These are phyloP conservation scores for Camelina laxa DNA, from an alignment of 345 rosid species.

Conservation along the genomic window DNA sequence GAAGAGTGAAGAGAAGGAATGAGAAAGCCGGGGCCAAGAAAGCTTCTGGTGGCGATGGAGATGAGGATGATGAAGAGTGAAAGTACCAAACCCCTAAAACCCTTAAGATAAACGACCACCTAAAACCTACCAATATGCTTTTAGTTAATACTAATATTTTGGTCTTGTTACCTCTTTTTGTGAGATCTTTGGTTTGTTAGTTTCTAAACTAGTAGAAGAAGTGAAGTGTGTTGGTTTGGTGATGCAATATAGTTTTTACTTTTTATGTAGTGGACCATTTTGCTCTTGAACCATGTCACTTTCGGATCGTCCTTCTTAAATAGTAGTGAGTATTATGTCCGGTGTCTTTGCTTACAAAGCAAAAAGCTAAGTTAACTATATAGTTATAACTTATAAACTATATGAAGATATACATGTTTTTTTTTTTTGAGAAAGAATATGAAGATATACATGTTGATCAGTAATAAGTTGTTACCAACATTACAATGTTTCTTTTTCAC, in stretches of 20 bases:
- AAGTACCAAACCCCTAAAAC: conserved; percentile 14
- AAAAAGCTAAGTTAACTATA: too few species aligned
- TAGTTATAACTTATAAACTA: too few species aligned
- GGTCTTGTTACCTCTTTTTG: not conserved
- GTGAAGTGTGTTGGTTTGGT: conserved; percentile 29
- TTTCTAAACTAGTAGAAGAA: not conserved
- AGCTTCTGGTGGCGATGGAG: conserved; percentile 59
- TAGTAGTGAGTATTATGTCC: not conserved
- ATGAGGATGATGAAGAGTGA: conserved; percentile 66
- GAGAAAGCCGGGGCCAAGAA: conserved; percentile 50
- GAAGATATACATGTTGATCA: too few species aligned
- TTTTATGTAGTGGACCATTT: not conserved
- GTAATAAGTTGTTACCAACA: too few species aligned
- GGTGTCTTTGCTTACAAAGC: conserved; percentile 4
- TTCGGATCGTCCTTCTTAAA: conserved; percentile 23
- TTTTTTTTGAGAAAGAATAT: too few species aligned
- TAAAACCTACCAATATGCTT: conserved; percentile 9
- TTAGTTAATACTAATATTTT: conserved; percentile 11
- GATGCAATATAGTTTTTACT: not conserved
- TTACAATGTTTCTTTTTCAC: not conserved
- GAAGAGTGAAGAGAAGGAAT: conserved; percentile 56
- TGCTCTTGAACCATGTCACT: conserved; percentile 3
- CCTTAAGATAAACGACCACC: conserved; percentile 4
- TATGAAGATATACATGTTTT: too few species aligned
- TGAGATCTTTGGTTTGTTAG: conserved; percentile 3